Evolutionary conservation across 805 yeast genomes (phyloP), one percentile per base, ranked within the genome.

Genomic region (Candida broadrunensis): DNA sequence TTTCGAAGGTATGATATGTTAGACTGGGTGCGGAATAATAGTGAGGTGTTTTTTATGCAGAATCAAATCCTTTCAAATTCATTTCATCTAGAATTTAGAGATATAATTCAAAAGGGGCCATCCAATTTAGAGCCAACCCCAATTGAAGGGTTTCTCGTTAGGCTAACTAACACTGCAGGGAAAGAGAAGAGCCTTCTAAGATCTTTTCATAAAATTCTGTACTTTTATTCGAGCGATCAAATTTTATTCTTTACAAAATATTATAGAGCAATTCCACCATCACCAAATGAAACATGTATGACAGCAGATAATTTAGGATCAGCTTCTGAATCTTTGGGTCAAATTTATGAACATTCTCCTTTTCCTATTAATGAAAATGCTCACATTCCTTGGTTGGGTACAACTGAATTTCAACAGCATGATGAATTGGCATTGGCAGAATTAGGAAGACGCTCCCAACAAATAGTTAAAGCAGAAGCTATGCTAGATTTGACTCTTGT

Each of bases 141-240:
- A 0, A 59, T 88, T 8, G 98, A 91, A 62, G 98, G 98, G 0
- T 89, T 85, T 55, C 58, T 90, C 16, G 64, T 77, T 2, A 71
- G 82, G 37, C 55, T 83, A 23, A 72, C 82, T 0, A 71, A 78
- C 33, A 68, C 75, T 42, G 54, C 59, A 5, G 88, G 88, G 0
- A 55, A 50, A 47, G 51, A 59, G 48, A 44, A 60, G 54, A 43
- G 60, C 38, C 42, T 70, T 8, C 12, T 51, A 2, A 65, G 70
- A 24, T 60, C 74, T 25, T 73, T 77, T 40, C 73, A 72, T 48
- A 78, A 75, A 41, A 60, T 82, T 33, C 73, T 73, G 44, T 90
- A 89, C 59, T 77, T 85, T 46, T 79, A 68, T 51, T 73, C 95
- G 0, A 70, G 72, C 36, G 83, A 81, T 42, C 70, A 83, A 47